Base-by-base conservation (phyloP, 1,139 yeast genomes). In the Blastobotrys persicus region DNA sequence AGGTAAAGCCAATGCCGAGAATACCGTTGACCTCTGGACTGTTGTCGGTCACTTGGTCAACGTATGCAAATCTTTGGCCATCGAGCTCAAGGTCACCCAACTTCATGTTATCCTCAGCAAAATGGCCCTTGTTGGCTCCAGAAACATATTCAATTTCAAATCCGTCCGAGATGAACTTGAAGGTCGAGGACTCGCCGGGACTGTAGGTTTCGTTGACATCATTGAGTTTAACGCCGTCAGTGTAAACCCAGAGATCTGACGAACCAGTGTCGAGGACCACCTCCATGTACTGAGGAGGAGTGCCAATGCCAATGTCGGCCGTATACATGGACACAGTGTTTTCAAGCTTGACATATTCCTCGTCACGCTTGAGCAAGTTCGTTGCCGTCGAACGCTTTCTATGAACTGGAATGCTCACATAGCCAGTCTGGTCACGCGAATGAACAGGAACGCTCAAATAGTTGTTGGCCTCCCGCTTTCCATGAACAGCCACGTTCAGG, bases 41-140 rank as follows among this genome's bases (percentile, higher is more conserved):
- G 61, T 17, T 14, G 11, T 37, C 12, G 41, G 28, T 18, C 6
- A 20, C 32, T 4, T 23, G n/a, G 18, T 26, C 31, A 19, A 19
- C 44, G 2, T 38, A 42, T 16, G 44, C 50, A 19, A 47, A 44
- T 31, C 40, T 44, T 16, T 47, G 50, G 38, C 32, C 37, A n/a
- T 44, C 34, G 7, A 40, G 13, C 37, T 59, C 48, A 37, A 57
- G 53, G 42, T 53, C 76, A 0, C 79, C 78, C 14, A 47, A 32
- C 1, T 76, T 69, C 32, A 88, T 74, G 57, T 88, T 79, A 67
- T 92, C 98, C 64, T 87, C 91, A 63, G 88, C 96, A n/a, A 87
- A 75, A 59, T 84, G 88, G 0, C 78, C 82, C 85, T 18, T 13
- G 14, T 31, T 42, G n/a, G 28, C 23, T 5, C 34, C 44, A 5